These are phyloP conservation scores for Globisporangium nodosum DNA, from an alignment of 352 stramenopile species.

Conservation along the genomic window DNA sequence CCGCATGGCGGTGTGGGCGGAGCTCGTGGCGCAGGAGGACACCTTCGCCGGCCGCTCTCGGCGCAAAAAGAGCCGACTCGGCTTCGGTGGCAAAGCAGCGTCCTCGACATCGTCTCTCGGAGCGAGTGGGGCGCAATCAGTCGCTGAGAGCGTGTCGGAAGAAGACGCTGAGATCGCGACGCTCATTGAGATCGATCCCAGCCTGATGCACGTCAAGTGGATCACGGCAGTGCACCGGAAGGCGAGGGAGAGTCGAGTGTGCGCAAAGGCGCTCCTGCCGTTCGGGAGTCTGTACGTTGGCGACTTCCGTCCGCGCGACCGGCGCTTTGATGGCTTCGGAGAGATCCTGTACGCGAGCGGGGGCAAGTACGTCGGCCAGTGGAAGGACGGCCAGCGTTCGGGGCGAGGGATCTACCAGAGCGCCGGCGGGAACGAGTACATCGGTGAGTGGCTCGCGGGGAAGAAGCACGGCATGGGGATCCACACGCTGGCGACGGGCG, in stretches of 20 bases:
- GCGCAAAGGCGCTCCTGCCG: slow-evolving; percentile 60
- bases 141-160: slow-evolving; percentile 3
- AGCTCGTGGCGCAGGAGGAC: slow-evolving; percentile 31
- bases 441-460: slow-evolving; percentile 72
- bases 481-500: slow-evolving; percentile 68
- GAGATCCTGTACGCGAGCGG: slow-evolving; percentile 83
- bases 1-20: slow-evolving; percentile 58
- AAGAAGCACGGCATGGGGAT: slow-evolving; percentile 77
- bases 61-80: slow-evolving; percentile 31
- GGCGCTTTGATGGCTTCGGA: slow-evolving; percentile 72
- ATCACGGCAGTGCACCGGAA: slow-evolving; percentile 41
- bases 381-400: slow-evolving; percentile 57
- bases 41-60: slow-evolving; percentile 14
- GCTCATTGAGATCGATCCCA: slow-evolving; percentile 22
- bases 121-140: background rate
- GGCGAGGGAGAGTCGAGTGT: slow-evolving; percentile 24
- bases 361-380: slow-evolving; percentile 83
- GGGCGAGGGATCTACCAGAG: slow-evolving; percentile 68
- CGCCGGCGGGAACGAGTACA: slow-evolving; percentile 47
- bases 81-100: slow-evolving; percentile 18
- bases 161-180: slow-evolving; percentile 13
- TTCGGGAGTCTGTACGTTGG: slow-evolving; percentile 74
- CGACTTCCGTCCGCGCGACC: slow-evolving; percentile 40
- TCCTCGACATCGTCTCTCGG: background rate
- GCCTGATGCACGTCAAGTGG: slow-evolving; percentile 39